A percentile compares a stretch with the other conserved stretches of the same genome.
phyloP scores from a whole-genome alignment of 371 early-diverging fungal species.

The Rhizomucor pusillus region DNA sequence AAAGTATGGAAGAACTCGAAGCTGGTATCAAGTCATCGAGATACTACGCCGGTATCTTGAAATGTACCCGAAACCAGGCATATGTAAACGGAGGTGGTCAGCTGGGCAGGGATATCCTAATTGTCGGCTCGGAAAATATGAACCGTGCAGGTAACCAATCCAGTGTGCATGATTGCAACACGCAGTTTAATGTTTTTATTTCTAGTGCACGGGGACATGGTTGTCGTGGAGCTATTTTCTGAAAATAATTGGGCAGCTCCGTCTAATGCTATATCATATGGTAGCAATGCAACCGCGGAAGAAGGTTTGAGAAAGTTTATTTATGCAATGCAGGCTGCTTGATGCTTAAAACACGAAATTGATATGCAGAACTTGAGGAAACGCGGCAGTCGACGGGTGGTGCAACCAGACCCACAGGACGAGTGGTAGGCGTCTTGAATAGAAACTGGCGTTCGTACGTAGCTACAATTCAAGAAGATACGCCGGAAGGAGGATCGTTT shows the following conservation, averaged over 20 bases:
- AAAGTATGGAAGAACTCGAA: conserved; percentile 54
- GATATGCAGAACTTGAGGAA: conserved; percentile 12
- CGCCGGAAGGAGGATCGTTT: conserved; percentile 50
- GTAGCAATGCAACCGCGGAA: conserved; percentile 37
- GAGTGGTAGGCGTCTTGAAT: conserved; percentile 81
- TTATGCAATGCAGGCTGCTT: neutral
- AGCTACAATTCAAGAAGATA: conserved; percentile 80
- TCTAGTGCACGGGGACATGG: conserved; percentile 77
- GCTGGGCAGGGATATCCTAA: conserved; percentile 55
- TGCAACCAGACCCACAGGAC: conserved; percentile 49
- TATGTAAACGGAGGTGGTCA: conserved; percentile 50
- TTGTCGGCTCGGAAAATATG: conserved; percentile 65
- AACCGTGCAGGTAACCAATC: conserved; percentile 70
- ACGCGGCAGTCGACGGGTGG: conserved; percentile 5
- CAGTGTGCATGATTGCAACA: neutral
- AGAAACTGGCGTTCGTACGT: conserved; percentile 90
- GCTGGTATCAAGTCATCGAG: conserved; percentile 58
- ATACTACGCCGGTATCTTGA: conserved; percentile 53
- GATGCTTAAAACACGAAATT: neutral
- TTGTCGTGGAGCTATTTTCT: conserved; percentile 76
- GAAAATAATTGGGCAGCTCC: conserved; percentile 57
- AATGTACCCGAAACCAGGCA: conserved; percentile 55
- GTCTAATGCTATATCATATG: conserved; percentile 53
- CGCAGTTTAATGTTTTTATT: conserved; percentile 1
- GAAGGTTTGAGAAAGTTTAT: conserved; percentile 21